phyloP scores from a whole-genome alignment of 2,329 filamentous ascomycete genomes.

The Xylariales sp. region DNA sequence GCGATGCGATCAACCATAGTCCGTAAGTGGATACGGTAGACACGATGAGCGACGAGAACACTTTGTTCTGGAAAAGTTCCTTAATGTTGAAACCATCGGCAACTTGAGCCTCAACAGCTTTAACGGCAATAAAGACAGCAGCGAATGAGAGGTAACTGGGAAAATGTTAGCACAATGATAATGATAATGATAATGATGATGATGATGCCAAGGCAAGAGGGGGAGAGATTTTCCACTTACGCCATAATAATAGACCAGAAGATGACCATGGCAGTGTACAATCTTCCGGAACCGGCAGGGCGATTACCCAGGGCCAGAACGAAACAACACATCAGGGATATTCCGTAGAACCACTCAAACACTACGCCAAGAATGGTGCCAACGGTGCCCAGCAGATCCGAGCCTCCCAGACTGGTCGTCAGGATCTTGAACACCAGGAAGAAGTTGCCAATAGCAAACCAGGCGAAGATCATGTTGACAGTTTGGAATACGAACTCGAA shows the following conservation, averaged over 20 bases:
- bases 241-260: constrained; percentile 97
- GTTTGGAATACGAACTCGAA: constrained; percentile 94
- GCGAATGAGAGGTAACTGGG: constrained; percentile 85
- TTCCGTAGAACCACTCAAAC: constrained; percentile 95
- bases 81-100: constrained; percentile 62
- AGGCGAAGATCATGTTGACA: constrained; percentile 95
- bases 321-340: constrained; percentile 89
- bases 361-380: constrained; percentile 81
- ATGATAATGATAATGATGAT: background rate
- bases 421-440: constrained; percentile 98
- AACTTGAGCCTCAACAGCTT: constrained; percentile 72
- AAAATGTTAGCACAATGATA: background rate
- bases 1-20: constrained; percentile 84
- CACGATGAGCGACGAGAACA: constrained; percentile 92
- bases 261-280: constrained; percentile 96
- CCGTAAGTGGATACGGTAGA: constrained; percentile 89
- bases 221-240: constrained; percentile 52
- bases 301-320: constrained; percentile 92
- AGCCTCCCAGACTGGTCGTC: constrained; percentile 74
- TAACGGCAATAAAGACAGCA: constrained; percentile 88
- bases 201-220: too few species aligned
- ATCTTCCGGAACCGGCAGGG: constrained; percentile 86
- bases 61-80: constrained; percentile 76
- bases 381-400: constrained; percentile 65
- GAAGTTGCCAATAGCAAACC: constrained; percentile 98